A percentile compares a stretch with the other conserved stretches of the same genome.
Evolutionary conservation across 768 basidiomycete genomes (phyloP).

Genomic region (Boletus reticulatus): DNA sequence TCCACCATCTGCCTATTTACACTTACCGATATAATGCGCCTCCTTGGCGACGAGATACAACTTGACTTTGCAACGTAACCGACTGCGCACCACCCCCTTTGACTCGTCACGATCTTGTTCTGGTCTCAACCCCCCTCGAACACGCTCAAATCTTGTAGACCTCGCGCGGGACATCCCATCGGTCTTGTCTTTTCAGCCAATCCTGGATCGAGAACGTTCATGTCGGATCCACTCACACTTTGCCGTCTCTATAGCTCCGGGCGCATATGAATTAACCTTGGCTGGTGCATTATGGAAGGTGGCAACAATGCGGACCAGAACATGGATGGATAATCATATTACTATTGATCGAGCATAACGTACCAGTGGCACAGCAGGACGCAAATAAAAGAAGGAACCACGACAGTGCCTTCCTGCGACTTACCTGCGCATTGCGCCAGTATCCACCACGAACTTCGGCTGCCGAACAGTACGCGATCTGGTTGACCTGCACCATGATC

Average conservation of each 20-base stretch:
- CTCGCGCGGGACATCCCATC: background rate
- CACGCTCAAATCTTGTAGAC: background rate
- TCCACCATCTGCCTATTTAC: no score
- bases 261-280: slow-evolving; percentile 30
- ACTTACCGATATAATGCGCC: slow-evolving; percentile 17
- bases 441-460: no score
- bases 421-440: slow-evolving; percentile 15
- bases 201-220: background rate
- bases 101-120: background rate
- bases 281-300: slow-evolving; percentile 21
- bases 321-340: background rate
- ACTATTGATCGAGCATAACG: background rate
- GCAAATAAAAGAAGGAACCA: background rate
- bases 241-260: slow-evolving; percentile 25
- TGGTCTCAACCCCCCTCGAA: background rate
- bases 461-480: slow-evolving; percentile 13
- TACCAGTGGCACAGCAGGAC: background rate
- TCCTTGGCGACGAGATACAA: slow-evolving; percentile 32
- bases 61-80: slow-evolving; percentile 14
- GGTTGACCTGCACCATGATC: slow-evolving; percentile 3
- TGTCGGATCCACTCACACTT: slow-evolving; percentile 15
- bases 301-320: slow-evolving; percentile 8
- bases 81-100: background rate
- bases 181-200: background rate
- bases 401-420: background rate